Percentiles rank a stretch among this genome's conserved stretches.
phyloP scores from a whole-genome alignment of 2,329 filamentous ascomycete genomes.

The Rugonectria rugulosa region DNA sequence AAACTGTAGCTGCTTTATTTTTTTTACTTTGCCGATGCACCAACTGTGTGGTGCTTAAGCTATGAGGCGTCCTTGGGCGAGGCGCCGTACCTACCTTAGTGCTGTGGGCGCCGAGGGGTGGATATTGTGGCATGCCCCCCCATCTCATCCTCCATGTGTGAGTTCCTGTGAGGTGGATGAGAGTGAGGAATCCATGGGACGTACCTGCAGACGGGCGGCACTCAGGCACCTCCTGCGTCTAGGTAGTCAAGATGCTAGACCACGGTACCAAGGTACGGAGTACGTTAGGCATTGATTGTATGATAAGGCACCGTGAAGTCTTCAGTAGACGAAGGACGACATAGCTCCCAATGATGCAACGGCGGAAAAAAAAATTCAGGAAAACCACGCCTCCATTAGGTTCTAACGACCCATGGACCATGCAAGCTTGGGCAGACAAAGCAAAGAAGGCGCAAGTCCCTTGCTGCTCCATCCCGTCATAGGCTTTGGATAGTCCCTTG shows the following conservation, averaged over 20 bases:
- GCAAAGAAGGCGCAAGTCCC: background rate
- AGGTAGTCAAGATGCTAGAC: too few relatives aligned
- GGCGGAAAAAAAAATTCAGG: too few relatives aligned
- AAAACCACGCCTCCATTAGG: too few relatives aligned
- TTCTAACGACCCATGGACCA: background rate
- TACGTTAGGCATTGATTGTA: too few relatives aligned
- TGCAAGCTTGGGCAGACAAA: background rate
- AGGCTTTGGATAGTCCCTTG: slow-evolving; percentile 1
- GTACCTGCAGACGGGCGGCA: slow-evolving; percentile 8
- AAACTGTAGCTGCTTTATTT: background rate
- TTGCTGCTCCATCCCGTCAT: background rate
- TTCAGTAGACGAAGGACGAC: too few relatives aligned
- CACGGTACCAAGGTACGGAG: background rate
- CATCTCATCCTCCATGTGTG: too few relatives aligned
- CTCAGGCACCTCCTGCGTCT: background rate
- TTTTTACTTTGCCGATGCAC: background rate
- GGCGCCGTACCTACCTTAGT: slow-evolving; percentile 20
- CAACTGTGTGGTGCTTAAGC: background rate
- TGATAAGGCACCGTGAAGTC: too few relatives aligned
- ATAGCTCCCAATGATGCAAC: too few relatives aligned
- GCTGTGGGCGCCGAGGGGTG: slow-evolving; percentile 9
- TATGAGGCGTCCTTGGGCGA: background rate
- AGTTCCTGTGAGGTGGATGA: background rate
- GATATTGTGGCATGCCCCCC: slow-evolving; percentile 8
- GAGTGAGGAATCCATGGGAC: background rate